Evolutionary conservation across 2,329 filamentous ascomycete genomes (phyloP), one percentile per base, ranked within the genome.

Genomic region (Colletotrichum liriopes): DNA sequence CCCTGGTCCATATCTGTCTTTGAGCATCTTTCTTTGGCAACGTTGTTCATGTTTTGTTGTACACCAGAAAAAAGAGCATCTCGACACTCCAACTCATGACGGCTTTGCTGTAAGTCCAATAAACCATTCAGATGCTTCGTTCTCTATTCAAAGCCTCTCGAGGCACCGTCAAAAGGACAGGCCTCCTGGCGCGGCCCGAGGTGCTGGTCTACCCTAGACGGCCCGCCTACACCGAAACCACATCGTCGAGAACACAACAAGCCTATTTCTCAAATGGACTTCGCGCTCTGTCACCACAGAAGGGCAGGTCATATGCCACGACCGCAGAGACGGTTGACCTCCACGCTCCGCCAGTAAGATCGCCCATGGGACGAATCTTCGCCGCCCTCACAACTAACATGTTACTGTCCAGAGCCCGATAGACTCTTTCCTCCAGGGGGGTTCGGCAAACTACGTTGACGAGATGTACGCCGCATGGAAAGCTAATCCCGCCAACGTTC

Each of bases 401-500:
- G 18, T 43, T 0, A 43, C 7, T 32, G 7, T 1, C 0, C 18
- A 68, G 59, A 64, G 32, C 9, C 49, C 66, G 0, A 47, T 64
- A n/a, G 96, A 99, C 85, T 97, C 92, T 85, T 99, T 98, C 88
- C 90, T 99, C 71, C 94, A 95, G 74, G 96, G 96, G 76, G 98
- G 94, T 87, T 96, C 96, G 72, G 96, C 96, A 84, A 97, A 97
- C 86, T 99, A 99, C 86, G 94, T 98, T 82, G 96, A 99, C 84
- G 96, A 98, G 87, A 98, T 99, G 96, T 98, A 98, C 85, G 87
- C 98, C 86, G 91, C 95, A 81, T 99, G 96, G 96, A 98, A 95
- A 85, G 88, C 93, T 75, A 94, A 98, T 78, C 95, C 96, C 60
- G 89, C 91, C 78, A 97, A 93, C 80, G 96, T 99, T 72, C 96